Base-by-base conservation (phyloP, 108 stramenopile genomes). In the Seminavis robusta region DNA sequence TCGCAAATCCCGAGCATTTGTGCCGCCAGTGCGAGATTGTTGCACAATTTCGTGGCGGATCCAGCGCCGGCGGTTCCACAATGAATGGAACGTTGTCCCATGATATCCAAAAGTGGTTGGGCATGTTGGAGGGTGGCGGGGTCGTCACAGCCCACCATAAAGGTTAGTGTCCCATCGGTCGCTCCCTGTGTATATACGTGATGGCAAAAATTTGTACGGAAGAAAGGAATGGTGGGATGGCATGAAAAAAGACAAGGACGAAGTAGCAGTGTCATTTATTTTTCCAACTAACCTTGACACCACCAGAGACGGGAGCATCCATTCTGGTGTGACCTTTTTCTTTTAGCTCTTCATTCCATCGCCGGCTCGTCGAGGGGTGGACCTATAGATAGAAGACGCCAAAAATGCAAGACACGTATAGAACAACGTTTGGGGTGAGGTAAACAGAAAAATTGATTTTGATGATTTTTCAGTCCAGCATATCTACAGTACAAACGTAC, bases 261-360 rank as follows among this genome's bases (percentile, higher is more conserved):
- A n/a, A n/a, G n/a, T n/a, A n/a, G n/a, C n/a, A n/a, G n/a, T n/a
- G n/a, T n/a, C n/a, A n/a, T n/a, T n/a, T n/a, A n/a, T n/a, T n/a
- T n/a, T n/a, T n/a, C n/a, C n/a, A n/a, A n/a, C n/a, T n/a, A n/a
- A n/a, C 36, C 39, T 44, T 44, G 17, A 92, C 88, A 11, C 95
- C 94, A n/a, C 94, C 95, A 23, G 87, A 89, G n/a, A 98, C 95
- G 11, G 97, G 97, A 1, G 97, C 95, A 68, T 94, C 94, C 40
- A 45, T n/a, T n/a, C n/a, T n/a, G 7, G 37, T 30, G 17, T 52
- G 46, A 3, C 64, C 69, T 31, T 50, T 33, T n/a, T 23, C 52
- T 7, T 13, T n/a, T 9, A 72, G 49, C 25, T 17, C 25, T 33
- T 57, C 61, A 7, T 63, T 28, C 53, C 80, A 61, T 7, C 52